These are phyloP conservation scores for Chrysophaeum taylorii DNA, from an alignment of 352 stramenopile species.

Conservation along the genomic window DNA sequence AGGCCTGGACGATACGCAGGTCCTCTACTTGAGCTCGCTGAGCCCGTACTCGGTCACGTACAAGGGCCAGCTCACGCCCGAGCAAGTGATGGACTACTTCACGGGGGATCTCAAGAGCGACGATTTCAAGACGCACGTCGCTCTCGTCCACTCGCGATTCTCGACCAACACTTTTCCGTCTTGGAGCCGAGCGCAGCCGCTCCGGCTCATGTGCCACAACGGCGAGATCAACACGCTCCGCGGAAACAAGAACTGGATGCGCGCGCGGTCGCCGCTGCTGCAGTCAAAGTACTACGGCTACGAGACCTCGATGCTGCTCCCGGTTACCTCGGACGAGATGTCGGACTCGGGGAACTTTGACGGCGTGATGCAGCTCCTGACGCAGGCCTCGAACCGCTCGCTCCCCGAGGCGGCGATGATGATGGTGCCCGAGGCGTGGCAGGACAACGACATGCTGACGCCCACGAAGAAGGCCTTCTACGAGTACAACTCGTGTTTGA, in stretches of 20 bases:
- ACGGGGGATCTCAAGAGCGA: conserved; percentile 55
- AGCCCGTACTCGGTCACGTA: conserved; percentile 87
- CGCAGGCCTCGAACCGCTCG: conserved; percentile 74
- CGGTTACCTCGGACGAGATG: conserved; percentile 82
- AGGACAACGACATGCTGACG: conserved; percentile 80
- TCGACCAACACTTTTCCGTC: conserved; percentile 95
- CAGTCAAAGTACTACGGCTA: conserved; percentile 77
- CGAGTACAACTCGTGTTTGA: conserved; percentile 90
- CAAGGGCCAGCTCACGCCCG: conserved; percentile 91
- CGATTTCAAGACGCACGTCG: conserved; percentile 78
- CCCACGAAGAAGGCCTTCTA: conserved; percentile 89
- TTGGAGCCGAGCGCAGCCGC: conserved; percentile 86
- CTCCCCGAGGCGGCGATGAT: conserved; percentile 92
- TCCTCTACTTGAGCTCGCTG: conserved; percentile 89
- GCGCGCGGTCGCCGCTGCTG: conserved; percentile 72
- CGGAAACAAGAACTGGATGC: conserved; percentile 96
- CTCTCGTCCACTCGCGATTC: conserved; percentile 89
- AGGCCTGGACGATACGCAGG: conserved; percentile 46
- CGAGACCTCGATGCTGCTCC: conserved; percentile 75
- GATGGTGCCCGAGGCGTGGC: conserved; percentile 94
- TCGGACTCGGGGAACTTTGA: conserved; percentile 93
- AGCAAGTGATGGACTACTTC: conserved; percentile 71
- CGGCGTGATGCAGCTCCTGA: conserved; percentile 80
- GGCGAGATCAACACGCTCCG: conserved; percentile 94
- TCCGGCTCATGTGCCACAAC: conserved; percentile 96